Base-by-base conservation (phyloP, 352 stramenopile species). In the Blastocystis sp. region DNA sequence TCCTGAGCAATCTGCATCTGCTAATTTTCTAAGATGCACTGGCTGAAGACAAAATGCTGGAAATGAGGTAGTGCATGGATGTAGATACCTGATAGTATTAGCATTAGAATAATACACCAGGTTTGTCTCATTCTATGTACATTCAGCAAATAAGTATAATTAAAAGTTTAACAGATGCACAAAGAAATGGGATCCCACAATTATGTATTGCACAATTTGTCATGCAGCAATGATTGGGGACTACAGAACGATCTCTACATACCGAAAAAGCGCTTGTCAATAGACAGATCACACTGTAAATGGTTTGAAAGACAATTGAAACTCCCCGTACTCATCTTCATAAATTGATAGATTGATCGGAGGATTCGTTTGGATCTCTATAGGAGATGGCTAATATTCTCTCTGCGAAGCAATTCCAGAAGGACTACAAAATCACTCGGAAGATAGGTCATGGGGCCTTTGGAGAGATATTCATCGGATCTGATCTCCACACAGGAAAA, bases 381-480 rank as follows among this genome's bases (percentile, higher is more conserved):
- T 59, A 59, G 20, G 50, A 59, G 50, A 73, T 73, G 63, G 63
- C 63, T 20, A 43, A 8, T 2, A 41, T 73, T 45, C n/a, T 66
- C 13, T 63, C 54, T 2, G 50, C 39, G 56, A 81, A 62, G 70
- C 70, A 81, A 64, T 81, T 81, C 34, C 70, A 81, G 30, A 81
- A 47, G 41, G 70, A 99, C 92, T 99, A 99, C 92, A 95, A 97
- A 7, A 93, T 99, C n/a, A 96, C 96, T 69, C 94, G 95, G 76
- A 99, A 99, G 93, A 99, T 99, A 91, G 98, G 98, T 76, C 98
- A 93, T 82, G 98, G 98, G 39, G 99, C 97, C 20, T 99, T 99
- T 91, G 98, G 98, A 62, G 98, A 99, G 91, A 99, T 99, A 90
- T 99, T 99, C 92, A 92, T 99, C 39, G 97, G 98, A 63, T 99